Evolutionary conservation across 305 asterid species (phyloP).

Genomic region (Solanum hybrid): DNA sequence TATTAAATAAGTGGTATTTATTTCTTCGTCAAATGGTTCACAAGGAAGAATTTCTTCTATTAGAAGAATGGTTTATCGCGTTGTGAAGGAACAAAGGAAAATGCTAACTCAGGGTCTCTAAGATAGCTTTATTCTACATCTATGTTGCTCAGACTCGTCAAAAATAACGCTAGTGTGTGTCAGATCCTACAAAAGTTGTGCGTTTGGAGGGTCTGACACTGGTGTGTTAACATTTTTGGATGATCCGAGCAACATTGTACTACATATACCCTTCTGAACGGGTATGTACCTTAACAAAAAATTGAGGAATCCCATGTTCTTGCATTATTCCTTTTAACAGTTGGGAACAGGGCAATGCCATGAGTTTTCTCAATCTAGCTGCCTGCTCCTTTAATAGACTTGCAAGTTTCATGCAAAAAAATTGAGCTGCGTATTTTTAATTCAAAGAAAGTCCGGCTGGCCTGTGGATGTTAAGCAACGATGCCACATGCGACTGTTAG

Average conservation of each 20-base stretch:
- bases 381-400: conserved; percentile 12
- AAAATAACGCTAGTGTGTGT: neutral
- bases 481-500: conserved; percentile 98
- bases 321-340: conserved; percentile 1
- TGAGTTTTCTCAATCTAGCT: neutral
- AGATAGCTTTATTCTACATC: neutral
- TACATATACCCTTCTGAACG: neutral
- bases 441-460: conserved; percentile 80
- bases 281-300: neutral
- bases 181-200: neutral
- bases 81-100: neutral
- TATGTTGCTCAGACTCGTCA: neutral
- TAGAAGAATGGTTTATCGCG: neutral
- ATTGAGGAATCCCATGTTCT: neutral
- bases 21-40: neutral
- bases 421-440: neutral
- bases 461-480: conserved; percentile 97
- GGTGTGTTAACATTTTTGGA: neutral
- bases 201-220: neutral
- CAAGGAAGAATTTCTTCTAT: neutral
- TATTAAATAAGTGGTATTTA: neutral
- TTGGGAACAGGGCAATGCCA: neutral
- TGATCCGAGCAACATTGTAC: neutral
- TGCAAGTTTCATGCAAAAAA: conserved; percentile 1
- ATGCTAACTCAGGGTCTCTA: neutral